A percentile compares a stretch with the other conserved stretches of the same genome.
These are phyloP conservation scores for Carex myosuroides DNA, from an alignment of 176 grass and related monocot genomes.

Conservation along the genomic window DNA sequence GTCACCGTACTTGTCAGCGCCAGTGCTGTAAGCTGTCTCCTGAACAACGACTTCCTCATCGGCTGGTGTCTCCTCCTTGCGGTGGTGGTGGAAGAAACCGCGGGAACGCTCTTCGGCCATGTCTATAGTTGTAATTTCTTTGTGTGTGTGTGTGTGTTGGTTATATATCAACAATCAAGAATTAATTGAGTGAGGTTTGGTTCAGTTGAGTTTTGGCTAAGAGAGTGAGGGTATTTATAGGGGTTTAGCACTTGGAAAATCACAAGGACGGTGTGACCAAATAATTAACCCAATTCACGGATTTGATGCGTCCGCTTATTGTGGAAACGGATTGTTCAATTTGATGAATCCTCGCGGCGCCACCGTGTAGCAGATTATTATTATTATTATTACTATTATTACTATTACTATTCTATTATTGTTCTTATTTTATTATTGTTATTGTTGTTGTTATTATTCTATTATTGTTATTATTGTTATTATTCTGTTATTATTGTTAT, in stretches of 20 bases:
- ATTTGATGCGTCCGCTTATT: constrained; percentile 13
- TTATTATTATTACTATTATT: no score
- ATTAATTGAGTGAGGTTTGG: neutral
- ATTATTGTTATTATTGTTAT: no score
- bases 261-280: constrained; percentile 1
- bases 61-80: constrained; percentile 40
- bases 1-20: neutral
- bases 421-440: no score
- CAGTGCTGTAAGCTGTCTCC: constrained; percentile 12
- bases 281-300: constrained; percentile 27
- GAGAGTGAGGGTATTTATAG: constrained; percentile 20
- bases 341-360: neutral
- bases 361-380: neutral
- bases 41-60: constrained; percentile 4
- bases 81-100: constrained; percentile 41
- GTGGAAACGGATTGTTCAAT: neutral
- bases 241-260: neutral
- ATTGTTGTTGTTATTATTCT: no score
- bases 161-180: neutral
- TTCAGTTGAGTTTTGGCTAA: neutral
- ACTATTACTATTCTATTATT: no score
- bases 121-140: neutral
- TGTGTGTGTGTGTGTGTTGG: neutral
- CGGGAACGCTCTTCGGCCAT: constrained; percentile 63
- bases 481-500: no score